Conservation (phyloP, 2,329 filamentous ascomycete genomes). For the Amylocarpus encephaloides region DNA sequence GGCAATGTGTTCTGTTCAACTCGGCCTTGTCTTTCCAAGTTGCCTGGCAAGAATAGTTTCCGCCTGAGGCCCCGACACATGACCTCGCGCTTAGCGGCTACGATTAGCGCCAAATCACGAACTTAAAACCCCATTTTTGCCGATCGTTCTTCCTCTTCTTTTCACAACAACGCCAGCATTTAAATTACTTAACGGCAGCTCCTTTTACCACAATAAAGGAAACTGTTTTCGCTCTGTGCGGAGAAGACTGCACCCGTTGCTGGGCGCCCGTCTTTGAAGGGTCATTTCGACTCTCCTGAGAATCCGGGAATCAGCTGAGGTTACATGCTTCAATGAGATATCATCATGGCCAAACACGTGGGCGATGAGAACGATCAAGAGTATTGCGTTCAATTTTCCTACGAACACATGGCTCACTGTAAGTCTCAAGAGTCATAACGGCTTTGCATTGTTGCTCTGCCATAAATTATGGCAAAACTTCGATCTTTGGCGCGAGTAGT, state of each 20-base stretch:
- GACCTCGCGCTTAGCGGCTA: too few species aligned
- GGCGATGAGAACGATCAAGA: too few species aligned
- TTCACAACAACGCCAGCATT: constrained; percentile 45
- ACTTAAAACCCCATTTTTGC: neutral
- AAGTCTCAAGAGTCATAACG: too few species aligned
- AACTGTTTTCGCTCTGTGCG: constrained; percentile 65
- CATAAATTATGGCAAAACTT: too few species aligned
- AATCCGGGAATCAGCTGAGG: constrained; percentile 68
- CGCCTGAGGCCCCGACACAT: neutral
- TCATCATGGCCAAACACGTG: too few species aligned
- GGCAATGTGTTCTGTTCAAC: constrained; percentile 6
- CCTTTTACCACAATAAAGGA: constrained; percentile 37
- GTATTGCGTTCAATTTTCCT: too few species aligned
- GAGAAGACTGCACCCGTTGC: constrained; percentile 59
- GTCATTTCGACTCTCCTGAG: constrained; percentile 57
- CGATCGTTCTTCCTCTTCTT: constrained; percentile 32
- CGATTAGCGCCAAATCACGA: neutral
- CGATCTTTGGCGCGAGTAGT: too few species aligned
- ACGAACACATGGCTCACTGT: too few species aligned
- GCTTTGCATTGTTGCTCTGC: too few species aligned
- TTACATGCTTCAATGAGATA: constrained; percentile 39
- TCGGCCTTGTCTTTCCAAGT: neutral
- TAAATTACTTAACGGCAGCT: constrained; percentile 52
- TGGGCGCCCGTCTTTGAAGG: constrained; percentile 65
- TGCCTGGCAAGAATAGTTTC: neutral